Evolutionary conservation across 768 basidiomycete genomes (phyloP), one percentile per base, ranked within the genome.

Genomic region (Serendipita sp.): DNA sequence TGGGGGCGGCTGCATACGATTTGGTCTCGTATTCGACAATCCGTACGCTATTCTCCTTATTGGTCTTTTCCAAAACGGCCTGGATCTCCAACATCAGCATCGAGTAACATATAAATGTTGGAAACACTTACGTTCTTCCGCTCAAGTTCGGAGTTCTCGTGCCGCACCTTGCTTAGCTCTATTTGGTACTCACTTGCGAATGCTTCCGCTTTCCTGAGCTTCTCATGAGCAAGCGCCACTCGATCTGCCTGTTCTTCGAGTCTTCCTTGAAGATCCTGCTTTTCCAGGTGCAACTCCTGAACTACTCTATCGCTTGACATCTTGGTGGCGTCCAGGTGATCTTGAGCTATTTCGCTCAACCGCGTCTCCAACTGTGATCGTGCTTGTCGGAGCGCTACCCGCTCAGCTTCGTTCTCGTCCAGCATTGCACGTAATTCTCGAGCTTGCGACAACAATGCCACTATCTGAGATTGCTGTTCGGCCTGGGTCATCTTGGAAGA

Each of bases 381-480:
- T 20, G 90, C 89, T 70, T 88, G 89, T 71, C 88, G 88, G 53
- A 91, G 75, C 63, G 89, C 77, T 5, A 82, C 76, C 1, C 89
- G 79, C 66, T 91, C 90, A 2, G 87, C 82, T 70, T 92, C 90
- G 3, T 88, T 88, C 64, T 92, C 90, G 68, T 91, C 88, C 65
- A 93, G 74, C 16, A 90, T 86, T 26, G 79, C 74, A 5, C 89
- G 83, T 30, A 93, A 77, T 68, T 92, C 88, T 43, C 87, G 83
- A 61, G 90, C 88, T 78, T 92, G 89, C 1, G 87, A 88, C 68
- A 91, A 87, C 16, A 91, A 77, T 2, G 85, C 79, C 30, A 88
- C 85, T 50, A 92, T 90, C 65, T 90, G 90, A 0, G 84, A 76
- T 69, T 90, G 89, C 67, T 91, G 90, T 67, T 91, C 90, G 0